phyloP scores from a whole-genome alignment of 202 grass and related monocot genomes.

The Setaria italica region DNA sequence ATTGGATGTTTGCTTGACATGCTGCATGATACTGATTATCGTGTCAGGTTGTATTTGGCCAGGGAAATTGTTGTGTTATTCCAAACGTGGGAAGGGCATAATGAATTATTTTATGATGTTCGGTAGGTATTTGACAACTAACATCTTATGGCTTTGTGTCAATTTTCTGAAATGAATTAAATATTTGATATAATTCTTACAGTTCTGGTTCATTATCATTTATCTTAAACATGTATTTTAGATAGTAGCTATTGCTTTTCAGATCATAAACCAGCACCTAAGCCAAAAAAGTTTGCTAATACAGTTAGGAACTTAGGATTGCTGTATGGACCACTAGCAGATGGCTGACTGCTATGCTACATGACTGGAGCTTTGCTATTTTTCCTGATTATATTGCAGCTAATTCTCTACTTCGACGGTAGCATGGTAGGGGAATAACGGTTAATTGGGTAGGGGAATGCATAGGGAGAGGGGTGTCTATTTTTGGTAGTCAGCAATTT shows the following conservation, averaged over 20 bases:
- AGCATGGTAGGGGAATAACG: background rate
- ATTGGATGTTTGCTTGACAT: slow-evolving; percentile 80
- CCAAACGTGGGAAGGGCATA: slow-evolving; percentile 95
- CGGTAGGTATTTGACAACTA: slow-evolving; percentile 54
- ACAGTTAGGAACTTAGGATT: background rate
- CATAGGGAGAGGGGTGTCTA: background rate
- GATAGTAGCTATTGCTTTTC: background rate
- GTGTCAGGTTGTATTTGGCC: slow-evolving; percentile 86
- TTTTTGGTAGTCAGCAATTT: background rate
- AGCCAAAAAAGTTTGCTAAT: background rate
- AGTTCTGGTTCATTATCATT: background rate
- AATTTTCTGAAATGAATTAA: slow-evolving; percentile 7
- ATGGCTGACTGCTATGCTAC: background rate
- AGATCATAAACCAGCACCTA: background rate
- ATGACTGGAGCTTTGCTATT: background rate
- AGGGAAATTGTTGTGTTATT: slow-evolving; percentile 86
- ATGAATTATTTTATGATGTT: slow-evolving; percentile 88
- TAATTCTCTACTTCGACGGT: background rate
- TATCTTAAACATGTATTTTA: background rate
- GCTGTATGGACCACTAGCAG: background rate
- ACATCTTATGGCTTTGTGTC: slow-evolving; percentile 1
- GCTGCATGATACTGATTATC: slow-evolving; percentile 94
- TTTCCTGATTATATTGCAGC: background rate
- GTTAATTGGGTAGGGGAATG: background rate
- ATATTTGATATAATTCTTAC: slow-evolving; percentile 11